These are phyloP conservation scores for Pichiaceae sp. DNA, from an alignment of 1,139 yeast genomes.

Conservation along the genomic window DNA sequence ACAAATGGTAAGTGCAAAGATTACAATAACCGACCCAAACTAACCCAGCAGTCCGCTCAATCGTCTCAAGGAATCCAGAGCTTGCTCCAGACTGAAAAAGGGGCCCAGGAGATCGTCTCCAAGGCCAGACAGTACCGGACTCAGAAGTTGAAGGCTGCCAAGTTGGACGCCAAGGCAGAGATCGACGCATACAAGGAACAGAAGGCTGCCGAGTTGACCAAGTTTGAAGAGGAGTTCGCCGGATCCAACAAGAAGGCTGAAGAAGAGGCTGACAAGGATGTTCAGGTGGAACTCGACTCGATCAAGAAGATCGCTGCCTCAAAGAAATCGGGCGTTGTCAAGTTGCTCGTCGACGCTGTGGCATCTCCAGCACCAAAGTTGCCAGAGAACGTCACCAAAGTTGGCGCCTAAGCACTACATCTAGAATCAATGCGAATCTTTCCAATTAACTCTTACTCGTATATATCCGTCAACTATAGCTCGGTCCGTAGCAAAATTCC, in stretches of 20 bases:
- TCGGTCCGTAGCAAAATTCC: too few relatives aligned
- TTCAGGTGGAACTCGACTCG: constrained; percentile 24
- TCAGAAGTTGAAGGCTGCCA: constrained; percentile 86
- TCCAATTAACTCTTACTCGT: too few relatives aligned
- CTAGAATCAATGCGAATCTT: too few relatives aligned
- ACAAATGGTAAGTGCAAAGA: too few relatives aligned
- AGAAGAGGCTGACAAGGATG: constrained; percentile 41
- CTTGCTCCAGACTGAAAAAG: constrained; percentile 70
- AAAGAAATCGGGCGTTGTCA: constrained; percentile 62
- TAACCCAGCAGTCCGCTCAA: not conserved
- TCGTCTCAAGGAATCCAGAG: constrained; percentile 23
- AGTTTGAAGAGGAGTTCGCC: constrained; percentile 55
- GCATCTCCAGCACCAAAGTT: constrained; percentile 71
- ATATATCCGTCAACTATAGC: too few relatives aligned
- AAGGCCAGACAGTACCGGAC: constrained; percentile 87
- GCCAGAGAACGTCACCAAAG: constrained; percentile 58
- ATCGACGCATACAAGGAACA: constrained; percentile 77
- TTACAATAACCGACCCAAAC: too few relatives aligned
- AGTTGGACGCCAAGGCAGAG: constrained; percentile 85
- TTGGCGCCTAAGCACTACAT: not conserved
- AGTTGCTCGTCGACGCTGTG: constrained; percentile 73
- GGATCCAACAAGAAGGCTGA: constrained; percentile 47
- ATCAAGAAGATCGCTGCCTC: constrained; percentile 56
- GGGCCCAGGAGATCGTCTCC: constrained; percentile 90
- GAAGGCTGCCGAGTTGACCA: constrained; percentile 76